Evolutionary conservation across 2,329 filamentous ascomycete genomes (phyloP), one percentile per base, ranked within the genome.

Genomic region (Aspergillus niger): DNA sequence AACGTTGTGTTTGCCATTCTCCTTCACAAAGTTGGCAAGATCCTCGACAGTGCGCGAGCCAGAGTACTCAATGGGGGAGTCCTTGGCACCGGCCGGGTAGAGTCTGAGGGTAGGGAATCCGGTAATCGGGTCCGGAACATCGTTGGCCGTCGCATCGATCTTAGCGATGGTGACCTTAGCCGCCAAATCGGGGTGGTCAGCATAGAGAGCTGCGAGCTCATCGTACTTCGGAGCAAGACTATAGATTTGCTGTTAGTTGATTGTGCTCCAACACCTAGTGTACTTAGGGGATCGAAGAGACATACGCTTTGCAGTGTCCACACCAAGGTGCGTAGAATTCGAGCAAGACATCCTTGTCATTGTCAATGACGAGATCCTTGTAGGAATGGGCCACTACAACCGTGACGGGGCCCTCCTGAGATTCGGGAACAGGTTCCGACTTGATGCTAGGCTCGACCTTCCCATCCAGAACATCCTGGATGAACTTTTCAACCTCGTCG

Each of bases 61-160:
- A 67, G 84, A 85, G 86, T 97, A 99, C 70, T 92, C 91, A 65
- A 97, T 79, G 61, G 95, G 91, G 69, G 87, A 83, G 74, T 85
- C 84, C 88, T 99, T 99, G 80, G 85, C 85, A 73, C 92, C 93
- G 71, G 95, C 95, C 66, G 91, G 87, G 90, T 88, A 99, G 69
- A 99, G 87, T 87, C 98, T 98, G 86, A 99, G 97, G 78, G 95
- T 99, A 60, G 95, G 95, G 90, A 99, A 99, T 66, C 95, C 95
- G 79, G 91, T 87, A 74, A 99, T 92, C 82, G 97, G 91, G 79
- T 98, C 94, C 60, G 95, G 95, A 60, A 98, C 91, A 72, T 99
- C 95, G 83, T 99, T 99, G 82, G 82, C 81, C 64, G 95, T 99
- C 61, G 95, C 95, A 75, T 99, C 95, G 69, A 99, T 89, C 89